Evolutionary conservation across 2,329 filamentous ascomycete genomes (phyloP).

Genomic region (Colletotrichum somersetense): DNA sequence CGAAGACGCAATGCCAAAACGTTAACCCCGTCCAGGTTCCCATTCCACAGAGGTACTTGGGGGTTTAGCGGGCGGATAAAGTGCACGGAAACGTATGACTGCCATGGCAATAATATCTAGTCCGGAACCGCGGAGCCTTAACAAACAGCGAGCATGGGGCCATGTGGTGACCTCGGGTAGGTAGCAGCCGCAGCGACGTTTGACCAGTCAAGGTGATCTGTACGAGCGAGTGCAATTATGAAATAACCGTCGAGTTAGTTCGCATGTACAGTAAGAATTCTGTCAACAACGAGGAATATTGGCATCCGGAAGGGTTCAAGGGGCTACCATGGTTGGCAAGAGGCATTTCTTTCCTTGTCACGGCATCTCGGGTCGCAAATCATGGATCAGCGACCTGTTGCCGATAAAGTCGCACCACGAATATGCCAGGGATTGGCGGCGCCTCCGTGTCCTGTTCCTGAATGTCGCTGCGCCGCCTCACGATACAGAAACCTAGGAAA

Average conservation of each 20-base stretch:
- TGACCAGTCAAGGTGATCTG: neutral
- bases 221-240: neutral
- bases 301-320: slow-evolving; percentile 11
- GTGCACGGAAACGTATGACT: slow-evolving; percentile 12
- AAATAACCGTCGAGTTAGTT: neutral
- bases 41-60: neutral
- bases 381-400: slow-evolving; percentile 26
- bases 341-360: slow-evolving; percentile 35
- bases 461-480: slow-evolving; percentile 30
- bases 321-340: slow-evolving; percentile 13
- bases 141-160: neutral
- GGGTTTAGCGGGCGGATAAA: slow-evolving; percentile 1
- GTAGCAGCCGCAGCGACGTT: slow-evolving; percentile 13
- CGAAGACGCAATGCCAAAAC: slow-evolving; percentile 11
- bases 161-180: slow-evolving; percentile 12
- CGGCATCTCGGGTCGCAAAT: slow-evolving; percentile 28
- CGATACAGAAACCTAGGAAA: neutral
- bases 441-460: slow-evolving; percentile 37
- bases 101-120: slow-evolving; percentile 28
- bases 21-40: slow-evolving; percentile 13
- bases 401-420: slow-evolving; percentile 21
- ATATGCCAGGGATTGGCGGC: slow-evolving; percentile 17
- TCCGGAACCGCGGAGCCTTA: slow-evolving; percentile 23
- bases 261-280: slow-evolving; percentile 17
- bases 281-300: slow-evolving; percentile 6